Percentiles rank a stretch among this genome's conserved stretches.
Conservation (phyloP, 163 green algal species). For the Chlamydomonas reinhardtii region DNA sequence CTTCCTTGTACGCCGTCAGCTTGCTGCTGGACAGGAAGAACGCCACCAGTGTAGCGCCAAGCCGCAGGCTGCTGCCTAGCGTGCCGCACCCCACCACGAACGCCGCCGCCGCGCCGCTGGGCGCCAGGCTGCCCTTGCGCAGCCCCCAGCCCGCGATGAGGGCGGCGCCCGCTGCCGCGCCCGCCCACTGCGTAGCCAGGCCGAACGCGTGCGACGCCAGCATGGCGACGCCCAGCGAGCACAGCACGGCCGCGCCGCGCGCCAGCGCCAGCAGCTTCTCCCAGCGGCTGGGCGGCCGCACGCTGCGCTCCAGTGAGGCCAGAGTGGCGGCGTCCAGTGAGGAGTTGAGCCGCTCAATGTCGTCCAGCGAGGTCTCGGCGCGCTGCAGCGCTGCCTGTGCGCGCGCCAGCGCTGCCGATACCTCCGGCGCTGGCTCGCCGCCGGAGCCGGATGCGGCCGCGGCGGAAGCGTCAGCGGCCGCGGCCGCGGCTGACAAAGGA, state of each 20-base stretch:
- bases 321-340: not conserved
- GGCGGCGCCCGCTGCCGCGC: constrained; percentile 49
- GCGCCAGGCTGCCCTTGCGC: constrained; percentile 53
- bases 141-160: constrained; percentile 48
- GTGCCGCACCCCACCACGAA: constrained; percentile 76
- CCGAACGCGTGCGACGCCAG: constrained; percentile 71
- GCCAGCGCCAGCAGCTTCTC: not conserved
- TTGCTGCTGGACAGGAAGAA: constrained; percentile 88
- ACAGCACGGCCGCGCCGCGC: constrained; percentile 11
- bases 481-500: not conserved
- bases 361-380: constrained; percentile 56
- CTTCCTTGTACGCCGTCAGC: constrained; percentile 83
- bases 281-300: not conserved
- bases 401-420: constrained; percentile 49
- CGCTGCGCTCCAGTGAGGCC: not conserved
- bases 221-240: constrained; percentile 39
- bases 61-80: constrained; percentile 75
- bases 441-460: not conserved
- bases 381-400: constrained; percentile 54
- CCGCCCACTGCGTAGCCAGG: constrained; percentile 63
- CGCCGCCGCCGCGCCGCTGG: constrained; percentile 73
- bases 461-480: too few relatives aligned
- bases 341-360: constrained; percentile 58
- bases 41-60: constrained; percentile 80
- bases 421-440: not conserved